Evolutionary conservation across 202 grass and related monocot genomes (phyloP).

Genomic region (Digitaria exilis): DNA sequence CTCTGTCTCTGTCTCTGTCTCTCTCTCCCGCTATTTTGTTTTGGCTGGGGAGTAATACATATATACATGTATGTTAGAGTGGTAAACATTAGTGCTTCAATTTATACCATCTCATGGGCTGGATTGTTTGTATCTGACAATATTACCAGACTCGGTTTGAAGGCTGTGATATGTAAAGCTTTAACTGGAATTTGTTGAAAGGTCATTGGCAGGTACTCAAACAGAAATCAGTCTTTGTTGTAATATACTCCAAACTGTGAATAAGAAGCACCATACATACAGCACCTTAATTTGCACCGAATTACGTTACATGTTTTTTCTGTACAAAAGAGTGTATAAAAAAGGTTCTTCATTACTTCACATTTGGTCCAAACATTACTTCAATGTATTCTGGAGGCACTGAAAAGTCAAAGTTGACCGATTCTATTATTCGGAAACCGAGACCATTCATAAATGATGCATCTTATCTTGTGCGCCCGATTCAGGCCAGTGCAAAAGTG

Average conservation of each 20-base stretch:
- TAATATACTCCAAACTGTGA: slow-evolving; percentile 24
- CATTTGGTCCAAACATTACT: neutral
- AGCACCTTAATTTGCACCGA: neutral
- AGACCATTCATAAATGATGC: neutral
- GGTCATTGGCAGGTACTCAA: slow-evolving; percentile 2
- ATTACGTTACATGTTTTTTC: neutral
- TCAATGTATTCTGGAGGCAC: neutral
- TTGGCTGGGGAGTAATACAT: slow-evolving; percentile 17
- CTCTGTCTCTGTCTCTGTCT: neutral
- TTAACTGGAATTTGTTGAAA: slow-evolving; percentile 1
- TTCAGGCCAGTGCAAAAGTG: neutral
- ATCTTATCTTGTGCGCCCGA: neutral
- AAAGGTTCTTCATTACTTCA: neutral
- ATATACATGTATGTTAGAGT: slow-evolving; percentile 41
- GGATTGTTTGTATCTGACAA: neutral
- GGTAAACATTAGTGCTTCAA: slow-evolving; percentile 16
- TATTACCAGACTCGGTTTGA: neutral
- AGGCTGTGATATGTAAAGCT: slow-evolving; percentile 28
- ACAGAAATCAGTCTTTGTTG: slow-evolving; percentile 4
- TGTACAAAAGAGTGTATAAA: neutral
- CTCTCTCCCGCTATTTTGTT: no score
- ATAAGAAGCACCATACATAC: slow-evolving; percentile 9
- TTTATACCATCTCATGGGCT: slow-evolving; percentile 38
- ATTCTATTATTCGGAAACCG: neutral
- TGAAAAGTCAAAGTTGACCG: neutral